Percentiles rank a stretch among this genome's conserved stretches.
Conservation (phyloP, 768 basidiomycete species). For the Boletus subcaerulescens region DNA sequence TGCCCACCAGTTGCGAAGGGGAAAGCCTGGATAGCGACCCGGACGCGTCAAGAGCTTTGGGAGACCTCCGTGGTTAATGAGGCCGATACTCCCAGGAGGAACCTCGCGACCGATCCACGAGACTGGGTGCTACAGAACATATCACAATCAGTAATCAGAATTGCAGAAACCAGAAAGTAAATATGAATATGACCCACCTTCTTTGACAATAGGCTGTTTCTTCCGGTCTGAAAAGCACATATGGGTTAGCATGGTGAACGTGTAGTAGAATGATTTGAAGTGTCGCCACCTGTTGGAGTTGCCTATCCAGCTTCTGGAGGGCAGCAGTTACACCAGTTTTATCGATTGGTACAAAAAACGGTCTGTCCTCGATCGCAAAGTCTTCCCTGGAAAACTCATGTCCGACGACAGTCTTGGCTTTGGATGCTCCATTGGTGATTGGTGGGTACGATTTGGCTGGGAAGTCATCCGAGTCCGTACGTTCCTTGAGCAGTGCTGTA, state of each 20-base stretch:
- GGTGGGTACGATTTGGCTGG: slow-evolving; percentile 19
- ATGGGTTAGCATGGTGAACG: slow-evolving; percentile 3
- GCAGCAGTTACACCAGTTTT: slow-evolving; percentile 68
- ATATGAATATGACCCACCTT: slow-evolving; percentile 44
- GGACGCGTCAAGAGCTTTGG: slow-evolving; percentile 74
- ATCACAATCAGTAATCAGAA: background rate
- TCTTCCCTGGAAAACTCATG: slow-evolving; percentile 48
- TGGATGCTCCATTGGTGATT: slow-evolving; percentile 9
- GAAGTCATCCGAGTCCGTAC: slow-evolving; percentile 9
- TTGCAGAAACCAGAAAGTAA: background rate
- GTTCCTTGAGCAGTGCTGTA: slow-evolving; percentile 23
- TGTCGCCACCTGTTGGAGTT: slow-evolving; percentile 43
- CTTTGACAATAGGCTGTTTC: slow-evolving; percentile 56
- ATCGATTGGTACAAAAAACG: slow-evolving; percentile 69
- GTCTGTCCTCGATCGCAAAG: slow-evolving; percentile 52
- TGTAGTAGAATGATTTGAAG: background rate
- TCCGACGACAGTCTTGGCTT: slow-evolving; percentile 14
- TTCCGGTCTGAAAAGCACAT: slow-evolving; percentile 40
- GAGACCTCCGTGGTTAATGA: slow-evolving; percentile 79
- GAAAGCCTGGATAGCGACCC: slow-evolving; percentile 75
- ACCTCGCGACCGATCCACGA: slow-evolving; percentile 73
- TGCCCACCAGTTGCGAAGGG: slow-evolving; percentile 84
- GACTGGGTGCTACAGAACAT: slow-evolving; percentile 44
- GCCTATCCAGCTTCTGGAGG: slow-evolving; percentile 62
- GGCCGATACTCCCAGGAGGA: slow-evolving; percentile 65